A percentile compares a stretch with the other conserved stretches of the same genome.
Evolutionary conservation across 1,139 yeast species (phyloP).

Genomic region (Geotrichum citri-aurantii): DNA sequence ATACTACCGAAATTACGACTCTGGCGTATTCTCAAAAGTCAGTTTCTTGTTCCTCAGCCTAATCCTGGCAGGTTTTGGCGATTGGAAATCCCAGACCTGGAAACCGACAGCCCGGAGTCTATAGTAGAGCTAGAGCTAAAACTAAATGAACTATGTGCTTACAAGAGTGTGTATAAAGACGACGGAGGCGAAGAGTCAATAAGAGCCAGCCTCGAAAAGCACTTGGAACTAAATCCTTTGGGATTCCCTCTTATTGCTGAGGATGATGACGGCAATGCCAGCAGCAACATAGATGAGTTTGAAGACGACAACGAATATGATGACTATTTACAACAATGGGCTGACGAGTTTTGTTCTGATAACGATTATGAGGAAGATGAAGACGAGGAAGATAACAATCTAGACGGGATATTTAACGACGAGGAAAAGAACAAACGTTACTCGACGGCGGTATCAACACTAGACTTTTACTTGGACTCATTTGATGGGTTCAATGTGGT

Average conservation of each 20-base stretch:
- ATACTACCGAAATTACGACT: slow-evolving; percentile 57
- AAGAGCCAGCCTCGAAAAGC: neutral
- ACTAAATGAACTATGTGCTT: neutral
- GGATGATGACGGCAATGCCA: neutral
- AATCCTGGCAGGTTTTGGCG: slow-evolving; percentile 74
- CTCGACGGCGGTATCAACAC: neutral
- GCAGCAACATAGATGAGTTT: neutral
- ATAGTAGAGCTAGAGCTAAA: neutral
- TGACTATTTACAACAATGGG: neutral
- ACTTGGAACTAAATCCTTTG: slow-evolving; percentile 6
- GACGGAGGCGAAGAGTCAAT: neutral
- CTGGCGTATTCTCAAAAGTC: slow-evolving; percentile 47
- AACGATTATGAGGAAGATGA: neutral
- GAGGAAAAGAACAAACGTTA: neutral
- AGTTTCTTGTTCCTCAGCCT: slow-evolving; percentile 58
- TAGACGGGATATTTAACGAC: neutral
- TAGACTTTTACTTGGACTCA: slow-evolving; percentile 2
- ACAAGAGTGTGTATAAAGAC: neutral
- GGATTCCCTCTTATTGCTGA: slow-evolving; percentile 7
- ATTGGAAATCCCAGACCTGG: slow-evolving; percentile 37
- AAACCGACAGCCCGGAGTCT: neutral
- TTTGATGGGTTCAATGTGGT: slow-evolving; percentile 6
- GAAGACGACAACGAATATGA: neutral
- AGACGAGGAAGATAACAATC: neutral
- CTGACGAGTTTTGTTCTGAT: neutral